phyloP scores from a whole-genome alignment of 2,329 filamentous ascomycete genomes.

The Dothideomycetidae sp. region DNA sequence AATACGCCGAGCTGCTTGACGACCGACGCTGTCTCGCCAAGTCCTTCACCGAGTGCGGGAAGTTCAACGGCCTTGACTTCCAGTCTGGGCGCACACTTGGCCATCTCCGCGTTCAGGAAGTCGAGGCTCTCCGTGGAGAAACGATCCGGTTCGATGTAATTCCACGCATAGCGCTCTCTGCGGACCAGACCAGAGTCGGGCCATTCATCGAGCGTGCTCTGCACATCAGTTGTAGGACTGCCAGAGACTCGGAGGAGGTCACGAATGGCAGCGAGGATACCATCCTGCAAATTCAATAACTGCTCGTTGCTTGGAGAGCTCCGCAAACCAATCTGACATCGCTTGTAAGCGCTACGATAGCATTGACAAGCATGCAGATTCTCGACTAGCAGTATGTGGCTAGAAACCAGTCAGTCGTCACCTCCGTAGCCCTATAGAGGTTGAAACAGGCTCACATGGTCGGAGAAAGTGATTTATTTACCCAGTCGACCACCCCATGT shows the following conservation, averaged over 20 bases:
- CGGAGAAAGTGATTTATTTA: background rate
- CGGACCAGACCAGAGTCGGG: conserved; percentile 59
- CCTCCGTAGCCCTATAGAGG: background rate
- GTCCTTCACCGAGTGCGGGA: conserved; percentile 43
- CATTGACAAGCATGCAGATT: conserved; percentile 48
- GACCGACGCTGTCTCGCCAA: conserved; percentile 27
- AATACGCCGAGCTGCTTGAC: conserved; percentile 80
- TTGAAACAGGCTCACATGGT: no score
- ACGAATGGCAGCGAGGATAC: conserved; percentile 29
- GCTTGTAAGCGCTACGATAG: conserved; percentile 49
- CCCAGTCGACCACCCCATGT: background rate
- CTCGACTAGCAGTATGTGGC: conserved; percentile 24
- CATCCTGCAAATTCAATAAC: conserved; percentile 39
- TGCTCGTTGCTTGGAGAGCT: conserved; percentile 41
- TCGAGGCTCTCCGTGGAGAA: conserved; percentile 42
- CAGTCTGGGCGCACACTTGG: conserved; percentile 61
- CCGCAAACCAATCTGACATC: conserved; percentile 47
- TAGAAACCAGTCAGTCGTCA: background rate
- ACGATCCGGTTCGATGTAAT: conserved; percentile 44
- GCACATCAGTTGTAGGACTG: conserved; percentile 6
- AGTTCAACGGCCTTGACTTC: conserved; percentile 63
- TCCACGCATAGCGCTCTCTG: conserved; percentile 50
- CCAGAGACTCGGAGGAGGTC: background rate
- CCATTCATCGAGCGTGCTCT: conserved; percentile 30
- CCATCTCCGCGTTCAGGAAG: conserved; percentile 57